A percentile compares a stretch with the other conserved stretches of the same genome.
Conservation (phyloP, 1,284 basidiomycete species). For the Leccinum fallax region DNA sequence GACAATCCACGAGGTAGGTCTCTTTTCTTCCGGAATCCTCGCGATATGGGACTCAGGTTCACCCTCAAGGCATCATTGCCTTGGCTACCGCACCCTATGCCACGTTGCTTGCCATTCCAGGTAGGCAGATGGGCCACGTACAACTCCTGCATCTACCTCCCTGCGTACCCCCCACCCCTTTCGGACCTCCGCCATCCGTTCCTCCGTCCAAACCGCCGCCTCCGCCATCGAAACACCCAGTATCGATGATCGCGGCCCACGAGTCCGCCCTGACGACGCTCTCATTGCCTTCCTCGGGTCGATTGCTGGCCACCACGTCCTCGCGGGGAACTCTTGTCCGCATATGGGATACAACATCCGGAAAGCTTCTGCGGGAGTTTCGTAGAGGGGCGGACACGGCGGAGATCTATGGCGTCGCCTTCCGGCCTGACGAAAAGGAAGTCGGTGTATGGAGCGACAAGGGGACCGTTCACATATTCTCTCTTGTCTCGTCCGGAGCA, state of each 20-base stretch:
- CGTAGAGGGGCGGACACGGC: conserved; percentile 89
- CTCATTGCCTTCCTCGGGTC: conserved; percentile 76
- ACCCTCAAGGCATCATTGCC: conserved; percentile 72
- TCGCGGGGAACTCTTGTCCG: conserved; percentile 85
- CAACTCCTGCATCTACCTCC: conserved; percentile 87
- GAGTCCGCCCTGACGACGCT: conserved; percentile 79
- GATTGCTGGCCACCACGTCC: conserved; percentile 84
- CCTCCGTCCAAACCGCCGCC: conserved; percentile 54
- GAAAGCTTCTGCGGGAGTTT: conserved; percentile 80
- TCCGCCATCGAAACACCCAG: conserved; percentile 60
- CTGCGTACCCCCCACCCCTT: conserved; percentile 48
- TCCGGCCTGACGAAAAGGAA: conserved; percentile 77
- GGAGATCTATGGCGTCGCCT: conserved; percentile 87
- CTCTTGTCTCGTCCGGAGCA: conserved; percentile 63
- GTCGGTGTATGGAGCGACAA: conserved; percentile 95
- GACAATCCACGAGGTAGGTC: conserved; percentile 82
- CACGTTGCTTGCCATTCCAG: conserved; percentile 85
- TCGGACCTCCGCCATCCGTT: conserved; percentile 34
- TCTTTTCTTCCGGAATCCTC: conserved; percentile 8
- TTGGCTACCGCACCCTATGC: conserved; percentile 78
- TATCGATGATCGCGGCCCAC: conserved; percentile 87
- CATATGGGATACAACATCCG: conserved; percentile 82
- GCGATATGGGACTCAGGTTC: conserved; percentile 10
- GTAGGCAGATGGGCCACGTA: conserved; percentile 88
- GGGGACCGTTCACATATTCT: conserved; percentile 92